Evolutionary conservation across 805 yeast genomes (phyloP), one percentile per base, ranked within the genome.

Genomic region (Komagataella phaffii): DNA sequence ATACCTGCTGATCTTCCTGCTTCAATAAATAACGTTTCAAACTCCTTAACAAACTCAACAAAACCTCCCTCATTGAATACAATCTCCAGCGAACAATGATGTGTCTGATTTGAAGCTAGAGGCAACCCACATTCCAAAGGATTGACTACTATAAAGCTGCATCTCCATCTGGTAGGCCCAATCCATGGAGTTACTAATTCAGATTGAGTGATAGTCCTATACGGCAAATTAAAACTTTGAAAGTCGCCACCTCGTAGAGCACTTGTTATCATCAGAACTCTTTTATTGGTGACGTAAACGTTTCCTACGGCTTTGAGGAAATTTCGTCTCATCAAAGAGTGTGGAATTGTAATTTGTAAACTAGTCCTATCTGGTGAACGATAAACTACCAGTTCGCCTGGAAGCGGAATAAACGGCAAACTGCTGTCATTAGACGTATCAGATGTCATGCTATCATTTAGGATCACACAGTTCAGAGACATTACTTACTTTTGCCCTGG

Each of bases 131-230:
- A 61, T 3, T 69, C 63, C 3, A 59, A 56, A 14, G 40, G 14
- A 30, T 61, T 52, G 3, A 65, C 59, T 47, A 69, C 65, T 47
- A 61, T 67, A 59, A 76, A 74, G 24, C 67, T 49, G 44, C 74
- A 67, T 54, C 66, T 66, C 72, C 76, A 75, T 57, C 69, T 72
- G 54, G 75, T 77, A 18, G 78, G 68, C 0, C 82, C 82, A 57
- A 77, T 72, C 80, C 79, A 76, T 1, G 80, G 79, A 23, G 75
- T 65, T 51, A 70, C 68, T 49, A 76, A 57, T 51, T 49, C 44
- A 60, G 65, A 1, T 45, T 51, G 47, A 72, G 67, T 3, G 69
- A 67, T 5, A 30, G 0, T 30, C 14, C 14, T 30, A 14, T 30
- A 30, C 14, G 40, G 40, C 40, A 77, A 54, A 52, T 66, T 62